Percentiles rank a stretch among this genome's conserved stretches.
Evolutionary conservation across 805 yeast genomes (phyloP).

Genomic region (Candida michaelii): DNA sequence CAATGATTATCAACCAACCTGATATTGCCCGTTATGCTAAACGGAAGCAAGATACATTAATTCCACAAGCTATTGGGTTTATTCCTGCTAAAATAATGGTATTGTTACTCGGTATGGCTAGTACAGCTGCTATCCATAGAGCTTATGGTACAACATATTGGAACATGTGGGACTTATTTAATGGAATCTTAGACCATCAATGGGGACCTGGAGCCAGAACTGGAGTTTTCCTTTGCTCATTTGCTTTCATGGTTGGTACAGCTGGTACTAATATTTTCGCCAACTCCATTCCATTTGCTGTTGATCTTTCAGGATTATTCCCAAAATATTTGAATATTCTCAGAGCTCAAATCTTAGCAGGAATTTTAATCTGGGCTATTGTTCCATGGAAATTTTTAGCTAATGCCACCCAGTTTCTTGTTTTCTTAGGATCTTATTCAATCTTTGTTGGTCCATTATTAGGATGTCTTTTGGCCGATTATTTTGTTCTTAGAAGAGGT

Average conservation of each 20-base stretch:
- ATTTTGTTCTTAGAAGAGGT: constrained; percentile 15
- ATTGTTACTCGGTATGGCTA: constrained; percentile 15
- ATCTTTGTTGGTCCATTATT: constrained; percentile 17
- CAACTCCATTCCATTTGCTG: constrained; percentile 22
- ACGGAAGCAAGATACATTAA: constrained; percentile 13
- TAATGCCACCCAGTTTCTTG: constrained; percentile 13
- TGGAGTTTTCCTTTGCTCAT: constrained; percentile 19
- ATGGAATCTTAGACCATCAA: constrained; percentile 24
- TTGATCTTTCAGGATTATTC: constrained; percentile 23
- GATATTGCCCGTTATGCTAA: constrained; percentile 17
- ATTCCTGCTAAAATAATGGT: constrained; percentile 16
- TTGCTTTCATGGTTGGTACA: constrained; percentile 19
- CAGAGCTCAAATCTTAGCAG: constrained; percentile 15
- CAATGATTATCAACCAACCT: constrained; percentile 18
- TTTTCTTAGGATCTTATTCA: constrained; percentile 16
- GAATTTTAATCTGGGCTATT: constrained; percentile 16
- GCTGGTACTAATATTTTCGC: constrained; percentile 30
- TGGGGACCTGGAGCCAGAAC: constrained; percentile 26
- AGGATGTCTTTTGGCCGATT: constrained; percentile 15
- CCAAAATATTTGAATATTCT: constrained; percentile 27
- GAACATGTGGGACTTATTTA: constrained; percentile 26
- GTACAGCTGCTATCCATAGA: constrained; percentile 12
- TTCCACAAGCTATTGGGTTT: constrained; percentile 16
- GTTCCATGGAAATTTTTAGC: constrained; percentile 18
- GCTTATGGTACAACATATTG: constrained; percentile 23